Conservation (phyloP, 2,329 filamentous ascomycete genomes). For the Davidsoniella neocaledoniae region DNA sequence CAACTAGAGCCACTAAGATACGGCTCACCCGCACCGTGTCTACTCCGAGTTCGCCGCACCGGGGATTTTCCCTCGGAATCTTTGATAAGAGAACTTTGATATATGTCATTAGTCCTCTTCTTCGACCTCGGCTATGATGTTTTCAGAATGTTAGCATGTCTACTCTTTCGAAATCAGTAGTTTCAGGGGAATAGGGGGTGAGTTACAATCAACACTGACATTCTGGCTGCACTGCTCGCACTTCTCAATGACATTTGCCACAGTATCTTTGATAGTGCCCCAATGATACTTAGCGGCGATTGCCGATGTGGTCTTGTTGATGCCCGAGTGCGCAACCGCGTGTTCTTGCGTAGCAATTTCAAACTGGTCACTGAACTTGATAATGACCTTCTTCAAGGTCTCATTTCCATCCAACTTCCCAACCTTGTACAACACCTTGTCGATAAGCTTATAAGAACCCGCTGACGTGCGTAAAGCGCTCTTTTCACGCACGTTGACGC, state of each 20-base stretch:
- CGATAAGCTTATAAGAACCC: conserved; percentile 79
- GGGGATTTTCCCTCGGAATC: neutral
- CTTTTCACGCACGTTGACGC: conserved; percentile 89
- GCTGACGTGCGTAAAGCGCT: conserved; percentile 82
- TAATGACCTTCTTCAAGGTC: conserved; percentile 67
- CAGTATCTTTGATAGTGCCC: conserved; percentile 96
- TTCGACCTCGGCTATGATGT: conserved; percentile 6
- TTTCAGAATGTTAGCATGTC: neutral
- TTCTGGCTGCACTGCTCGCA: conserved; percentile 79
- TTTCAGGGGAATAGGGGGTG: neutral
- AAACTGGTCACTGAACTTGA: conserved; percentile 76
- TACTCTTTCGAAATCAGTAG: neutral
- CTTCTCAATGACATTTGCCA: conserved; percentile 83
- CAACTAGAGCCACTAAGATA: conserved; percentile 1
- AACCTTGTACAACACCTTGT: conserved; percentile 83
- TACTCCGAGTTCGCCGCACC: conserved; percentile 5
- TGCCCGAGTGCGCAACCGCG: conserved; percentile 63
- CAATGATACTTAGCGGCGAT: conserved; percentile 94
- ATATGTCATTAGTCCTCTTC: conserved; percentile 10
- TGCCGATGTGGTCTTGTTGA: conserved; percentile 92
- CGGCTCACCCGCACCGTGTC: neutral
- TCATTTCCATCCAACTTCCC: conserved; percentile 6
- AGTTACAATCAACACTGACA: conserved; percentile 19
- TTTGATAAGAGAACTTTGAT: neutral
- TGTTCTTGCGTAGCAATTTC: conserved; percentile 72